phyloP scores from a whole-genome alignment of 257 asterid genomes.

The Catharanthus roseus region DNA sequence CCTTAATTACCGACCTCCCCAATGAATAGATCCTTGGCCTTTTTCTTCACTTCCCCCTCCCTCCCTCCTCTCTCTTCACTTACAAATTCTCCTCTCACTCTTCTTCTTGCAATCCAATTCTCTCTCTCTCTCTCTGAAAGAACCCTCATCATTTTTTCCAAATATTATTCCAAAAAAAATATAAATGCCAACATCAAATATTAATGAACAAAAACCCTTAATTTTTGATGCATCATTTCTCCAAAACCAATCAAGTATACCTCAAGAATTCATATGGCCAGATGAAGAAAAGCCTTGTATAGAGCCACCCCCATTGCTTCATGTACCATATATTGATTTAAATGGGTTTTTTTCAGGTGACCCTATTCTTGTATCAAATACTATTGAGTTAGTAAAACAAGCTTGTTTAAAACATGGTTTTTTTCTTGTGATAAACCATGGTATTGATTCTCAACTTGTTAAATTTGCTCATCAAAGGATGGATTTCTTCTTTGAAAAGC shows the following conservation, averaged over 20 bases:
- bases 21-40: constrained; percentile 28
- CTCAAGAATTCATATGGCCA: constrained; percentile 78
- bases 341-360: constrained; percentile 47
- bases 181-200: constrained; percentile 12
- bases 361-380: constrained; percentile 20
- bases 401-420: constrained; percentile 70
- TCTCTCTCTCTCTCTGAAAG: not conserved
- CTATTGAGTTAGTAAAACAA: constrained; percentile 30
- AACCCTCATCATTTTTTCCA: not conserved
- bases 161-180: not conserved
- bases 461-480: constrained; percentile 37
- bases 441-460: constrained; percentile 43
- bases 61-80: constrained; percentile 24
- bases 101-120: no score
- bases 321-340: constrained; percentile 51
- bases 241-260: constrained; percentile 43
- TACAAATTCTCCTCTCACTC: constrained; percentile 15
- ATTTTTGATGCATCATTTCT: constrained; percentile 46
- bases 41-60: constrained; percentile 31
- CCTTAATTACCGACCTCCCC: constrained; percentile 30
- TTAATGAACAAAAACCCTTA: constrained; percentile 11
- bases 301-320: constrained; percentile 35
- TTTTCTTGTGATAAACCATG: constrained; percentile 64
- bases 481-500: constrained; percentile 37
- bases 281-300: constrained; percentile 56